A percentile compares a stretch with the other conserved stretches of the same genome.
These are phyloP conservation scores for Pseudogymnoascus sp. DNA, from an alignment of 2,329 filamentous ascomycete species.

Conservation along the genomic window DNA sequence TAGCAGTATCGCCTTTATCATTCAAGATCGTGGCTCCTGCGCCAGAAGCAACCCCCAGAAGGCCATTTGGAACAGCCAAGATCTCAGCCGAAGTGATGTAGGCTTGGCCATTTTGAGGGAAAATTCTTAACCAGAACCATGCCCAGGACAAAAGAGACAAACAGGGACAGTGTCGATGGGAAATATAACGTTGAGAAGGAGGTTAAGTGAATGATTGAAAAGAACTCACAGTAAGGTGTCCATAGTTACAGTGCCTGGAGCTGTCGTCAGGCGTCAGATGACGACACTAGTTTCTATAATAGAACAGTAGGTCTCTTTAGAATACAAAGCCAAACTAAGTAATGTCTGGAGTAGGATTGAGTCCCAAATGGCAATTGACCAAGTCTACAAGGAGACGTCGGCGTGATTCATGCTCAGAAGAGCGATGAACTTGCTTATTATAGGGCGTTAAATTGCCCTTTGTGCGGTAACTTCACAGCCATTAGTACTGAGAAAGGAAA, in stretches of 20 bases:
- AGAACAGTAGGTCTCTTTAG: not conserved
- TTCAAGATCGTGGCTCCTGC: not conserved
- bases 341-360: not conserved
- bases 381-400: not conserved
- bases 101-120: not conserved
- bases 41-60: not conserved
- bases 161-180: not conserved
- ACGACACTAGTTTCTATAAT: not conserved
- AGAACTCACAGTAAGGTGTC: conserved; percentile 41
- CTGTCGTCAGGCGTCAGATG: not conserved
- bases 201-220: not conserved
- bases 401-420: not conserved
- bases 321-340: not conserved
- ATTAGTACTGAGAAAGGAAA: not conserved
- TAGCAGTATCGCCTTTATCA: not conserved
- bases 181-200: not conserved
- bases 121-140: not conserved
- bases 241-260: conserved; percentile 28
- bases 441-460: not conserved
- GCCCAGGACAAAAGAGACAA: not conserved
- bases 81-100: not conserved
- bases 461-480: not conserved
- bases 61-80: not conserved
- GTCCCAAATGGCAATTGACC: not conserved
- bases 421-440: not conserved